A percentile compares a stretch with the other conserved stretches of the same genome.
phyloP scores from a whole-genome alignment of 805 yeast species.

The Kazachstania taianensis region DNA sequence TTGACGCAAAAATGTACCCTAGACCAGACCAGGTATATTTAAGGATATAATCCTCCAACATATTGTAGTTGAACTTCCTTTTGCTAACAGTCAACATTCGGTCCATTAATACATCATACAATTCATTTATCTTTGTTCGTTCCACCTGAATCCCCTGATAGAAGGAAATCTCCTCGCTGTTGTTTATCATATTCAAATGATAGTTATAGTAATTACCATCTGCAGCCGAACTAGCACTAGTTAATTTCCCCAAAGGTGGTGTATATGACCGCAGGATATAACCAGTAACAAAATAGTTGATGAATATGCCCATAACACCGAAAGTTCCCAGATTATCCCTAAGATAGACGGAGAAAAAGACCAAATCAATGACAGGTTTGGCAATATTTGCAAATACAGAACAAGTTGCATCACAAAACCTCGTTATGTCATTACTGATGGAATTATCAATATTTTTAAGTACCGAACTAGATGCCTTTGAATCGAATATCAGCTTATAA shows the following conservation, averaged over 20 bases:
- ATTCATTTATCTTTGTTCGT: conserved; percentile 48
- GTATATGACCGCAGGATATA: conserved; percentile 58
- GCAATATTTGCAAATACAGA: conserved; percentile 82
- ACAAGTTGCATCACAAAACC: conserved; percentile 72
- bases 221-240: conserved; percentile 61
- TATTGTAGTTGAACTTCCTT: conserved; percentile 54
- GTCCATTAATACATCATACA: conserved; percentile 46
- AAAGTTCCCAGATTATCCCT: conserved; percentile 77
- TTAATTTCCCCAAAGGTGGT: conserved; percentile 75
- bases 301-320: conserved; percentile 74
- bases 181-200: conserved; percentile 74
- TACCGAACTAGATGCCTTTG: conserved; percentile 31
- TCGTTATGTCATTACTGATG: conserved; percentile 73
- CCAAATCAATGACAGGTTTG: conserved; percentile 79
- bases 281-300: conserved; percentile 76
- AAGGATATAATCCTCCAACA: conserved; percentile 75
- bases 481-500: conserved; percentile 65
- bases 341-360: conserved; percentile 74
- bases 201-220: conserved; percentile 87
- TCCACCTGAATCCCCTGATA: conserved; percentile 83
- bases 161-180: conserved; percentile 89
- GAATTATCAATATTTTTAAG: conserved; percentile 67
- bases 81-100: conserved; percentile 48
- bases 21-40: conserved; percentile 92
- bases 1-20: conserved; percentile 84